Conservation (phyloP, 805 yeast species). For the Candida jianshihensis region DNA sequence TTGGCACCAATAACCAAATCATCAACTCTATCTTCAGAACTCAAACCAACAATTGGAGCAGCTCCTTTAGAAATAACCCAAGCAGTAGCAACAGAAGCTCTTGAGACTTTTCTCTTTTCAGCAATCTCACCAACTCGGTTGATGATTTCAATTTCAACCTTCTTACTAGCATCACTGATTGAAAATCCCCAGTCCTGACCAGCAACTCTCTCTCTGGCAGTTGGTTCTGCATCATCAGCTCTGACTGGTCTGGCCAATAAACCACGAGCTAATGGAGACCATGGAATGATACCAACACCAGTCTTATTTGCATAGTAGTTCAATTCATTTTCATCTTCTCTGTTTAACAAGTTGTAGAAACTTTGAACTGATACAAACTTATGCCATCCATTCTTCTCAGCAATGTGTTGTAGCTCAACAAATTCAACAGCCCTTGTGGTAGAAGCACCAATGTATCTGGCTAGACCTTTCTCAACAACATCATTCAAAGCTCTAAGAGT, state of each 20-base stretch:
- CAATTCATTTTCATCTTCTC: conserved; percentile 62
- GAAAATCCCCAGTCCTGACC: not conserved
- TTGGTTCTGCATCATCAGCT: conserved; percentile 6
- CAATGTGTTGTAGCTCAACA: conserved; percentile 44
- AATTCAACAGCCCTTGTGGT: conserved; percentile 51
- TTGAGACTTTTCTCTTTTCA: conserved; percentile 35
- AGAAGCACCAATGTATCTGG: conserved; percentile 57
- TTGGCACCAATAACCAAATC: conserved; percentile 40
- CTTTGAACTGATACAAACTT: conserved; percentile 57
- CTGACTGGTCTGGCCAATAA: conserved; percentile 40
- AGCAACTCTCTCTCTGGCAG: conserved; percentile 4
- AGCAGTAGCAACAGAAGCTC: conserved; percentile 46
- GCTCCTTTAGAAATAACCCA: conserved; percentile 47
- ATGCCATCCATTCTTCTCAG: conserved; percentile 49
- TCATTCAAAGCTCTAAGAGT: conserved; percentile 51
- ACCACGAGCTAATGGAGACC: conserved; percentile 54
- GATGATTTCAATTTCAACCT: conserved; percentile 30
- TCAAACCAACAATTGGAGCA: conserved; percentile 50
- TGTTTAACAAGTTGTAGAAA: conserved; percentile 43
- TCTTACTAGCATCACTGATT: conserved; percentile 3
- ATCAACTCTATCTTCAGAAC: conserved; percentile 40
- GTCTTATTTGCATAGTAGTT: conserved; percentile 45
- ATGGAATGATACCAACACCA: conserved; percentile 53
- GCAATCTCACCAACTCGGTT: conserved; percentile 50
- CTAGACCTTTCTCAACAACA: conserved; percentile 37